Base-by-base conservation (phyloP, 2,329 filamentous ascomycete genomes). In the Aspergillus neotritici region DNA sequence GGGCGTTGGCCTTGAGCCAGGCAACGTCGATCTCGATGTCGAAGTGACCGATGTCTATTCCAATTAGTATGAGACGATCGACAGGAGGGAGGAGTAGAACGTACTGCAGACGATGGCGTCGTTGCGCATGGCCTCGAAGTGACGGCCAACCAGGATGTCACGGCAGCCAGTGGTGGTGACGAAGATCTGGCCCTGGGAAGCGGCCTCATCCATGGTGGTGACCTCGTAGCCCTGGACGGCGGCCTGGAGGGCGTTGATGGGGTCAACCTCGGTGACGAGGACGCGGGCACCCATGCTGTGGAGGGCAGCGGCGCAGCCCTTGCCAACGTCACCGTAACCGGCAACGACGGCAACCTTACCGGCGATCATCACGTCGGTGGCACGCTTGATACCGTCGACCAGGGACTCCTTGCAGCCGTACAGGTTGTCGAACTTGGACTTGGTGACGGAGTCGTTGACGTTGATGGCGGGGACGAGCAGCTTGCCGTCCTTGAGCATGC, bases 371-470 rank as follows among this genome's bases (percentile, higher is more conserved):
- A 97, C 93, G 78, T 98, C 91, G 72, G 93, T 98, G 63, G 93
- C 91, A 78, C 91, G 91, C 87, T 97, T 98, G 84, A 98, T 97
- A 72, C 93, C 93, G 72, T 98, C 93, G 65, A 98, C 84, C 63
- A 98, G 86, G 54, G 91, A 96, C 79, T 97, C 93, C 70, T 89
- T 85, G 88, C 93, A 97, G 68, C 93, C 91, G 82, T 97, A 98
- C 57, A 97, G 78, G 84, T 98, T 98, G 83, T 97, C 93, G 72
- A 98, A 98, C 83, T 98, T 98, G 76, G 89, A 95, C 85, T 97
- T 98, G 74, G 93, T 98, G 69, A 98, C 91, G 48, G 86, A 90
- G 83, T 98, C 91, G 79, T 98, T 97, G 80, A 98, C 91, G 75
- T 98, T 98, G 84, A 97, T 88, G 73, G 91, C 80, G 58, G 93